Percentiles rank a stretch among this genome's conserved stretches.
These are phyloP conservation scores for Beauveria australis DNA, from an alignment of 2,329 filamentous ascomycete genomes.

Conservation along the genomic window DNA sequence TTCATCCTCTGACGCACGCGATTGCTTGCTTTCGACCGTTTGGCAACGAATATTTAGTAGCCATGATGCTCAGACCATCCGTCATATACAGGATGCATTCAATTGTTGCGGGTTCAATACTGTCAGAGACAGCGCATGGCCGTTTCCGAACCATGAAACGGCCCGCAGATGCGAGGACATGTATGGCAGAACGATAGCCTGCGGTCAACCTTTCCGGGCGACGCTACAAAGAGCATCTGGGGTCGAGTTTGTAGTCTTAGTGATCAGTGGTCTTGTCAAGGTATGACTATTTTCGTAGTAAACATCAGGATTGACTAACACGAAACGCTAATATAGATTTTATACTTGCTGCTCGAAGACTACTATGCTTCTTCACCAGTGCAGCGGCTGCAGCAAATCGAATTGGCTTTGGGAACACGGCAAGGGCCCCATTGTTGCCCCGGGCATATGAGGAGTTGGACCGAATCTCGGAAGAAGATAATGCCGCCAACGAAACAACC, in stretches of 20 bases:
- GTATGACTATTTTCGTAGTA: slow-evolving; percentile 16
- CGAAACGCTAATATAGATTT: not conserved
- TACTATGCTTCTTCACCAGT: not conserved
- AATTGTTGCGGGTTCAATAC: slow-evolving; percentile 54
- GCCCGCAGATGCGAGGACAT: slow-evolving; percentile 17
- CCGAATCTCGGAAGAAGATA: not conserved
- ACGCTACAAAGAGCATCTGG: slow-evolving; percentile 27
- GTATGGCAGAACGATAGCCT: slow-evolving; percentile 36
- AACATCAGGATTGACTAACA: not conserved
- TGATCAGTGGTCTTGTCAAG: slow-evolving; percentile 43
- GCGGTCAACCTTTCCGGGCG: slow-evolving; percentile 40
- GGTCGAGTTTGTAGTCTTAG: slow-evolving; percentile 37
- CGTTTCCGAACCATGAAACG: no score
- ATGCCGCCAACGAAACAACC: not conserved
- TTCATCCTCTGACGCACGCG: slow-evolving; percentile 7
- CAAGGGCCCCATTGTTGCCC: not conserved
- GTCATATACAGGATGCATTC: slow-evolving; percentile 52
- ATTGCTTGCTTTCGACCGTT: slow-evolving; percentile 14
- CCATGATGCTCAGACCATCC: slow-evolving; percentile 41
- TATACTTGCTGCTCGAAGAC: not conserved
- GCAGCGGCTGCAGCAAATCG: not conserved
- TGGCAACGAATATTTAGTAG: slow-evolving; percentile 18
- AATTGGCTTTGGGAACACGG: not conserved
- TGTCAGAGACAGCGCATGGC: no score
- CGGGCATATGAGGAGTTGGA: not conserved